A percentile compares a stretch with the other conserved stretches of the same genome.
Evolutionary conservation across 345 rosid genomes (phyloP).

Genomic region (Ceriops decandra): DNA sequence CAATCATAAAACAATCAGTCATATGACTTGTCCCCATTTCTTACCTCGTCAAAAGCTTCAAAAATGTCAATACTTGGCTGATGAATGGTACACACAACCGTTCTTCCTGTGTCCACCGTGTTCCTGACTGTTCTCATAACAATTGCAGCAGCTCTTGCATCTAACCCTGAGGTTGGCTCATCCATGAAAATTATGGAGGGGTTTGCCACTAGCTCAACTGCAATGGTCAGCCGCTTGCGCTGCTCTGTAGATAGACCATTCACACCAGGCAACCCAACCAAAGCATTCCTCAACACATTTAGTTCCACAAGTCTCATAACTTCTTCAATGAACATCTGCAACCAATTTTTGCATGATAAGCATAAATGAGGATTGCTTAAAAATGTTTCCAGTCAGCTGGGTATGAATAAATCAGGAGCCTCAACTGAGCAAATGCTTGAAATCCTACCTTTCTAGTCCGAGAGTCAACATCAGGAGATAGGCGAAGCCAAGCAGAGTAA

Average conservation of each 20-base stretch:
- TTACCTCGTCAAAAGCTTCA: slow-evolving; percentile 89
- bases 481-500: slow-evolving; percentile 73
- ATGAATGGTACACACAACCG: slow-evolving; percentile 91
- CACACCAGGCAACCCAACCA: slow-evolving; percentile 83
- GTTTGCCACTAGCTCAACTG: slow-evolving; percentile 89
- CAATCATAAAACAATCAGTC: not conserved
- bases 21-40: not conserved
- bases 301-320: slow-evolving; percentile 88
- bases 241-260: slow-evolving; percentile 88
- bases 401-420: not conserved
- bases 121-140: slow-evolving; percentile 91
- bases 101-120: slow-evolving; percentile 92
- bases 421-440: not conserved
- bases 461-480: slow-evolving; percentile 42
- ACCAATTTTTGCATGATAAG: not conserved
- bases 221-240: slow-evolving; percentile 82
- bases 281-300: slow-evolving; percentile 47
- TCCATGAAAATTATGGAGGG: slow-evolving; percentile 96
- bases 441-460: slow-evolving; percentile 48
- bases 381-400: not conserved
- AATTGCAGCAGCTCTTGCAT: slow-evolving; percentile 94
- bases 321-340: slow-evolving; percentile 50
- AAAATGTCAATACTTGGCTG: slow-evolving; percentile 92
- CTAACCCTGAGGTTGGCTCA: slow-evolving; percentile 93
- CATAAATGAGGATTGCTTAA: not conserved